These are phyloP conservation scores for Microbotryum lychnidis-dioicae DNA, from an alignment of 1,284 basidiomycete genomes.

Conservation along the genomic window DNA sequence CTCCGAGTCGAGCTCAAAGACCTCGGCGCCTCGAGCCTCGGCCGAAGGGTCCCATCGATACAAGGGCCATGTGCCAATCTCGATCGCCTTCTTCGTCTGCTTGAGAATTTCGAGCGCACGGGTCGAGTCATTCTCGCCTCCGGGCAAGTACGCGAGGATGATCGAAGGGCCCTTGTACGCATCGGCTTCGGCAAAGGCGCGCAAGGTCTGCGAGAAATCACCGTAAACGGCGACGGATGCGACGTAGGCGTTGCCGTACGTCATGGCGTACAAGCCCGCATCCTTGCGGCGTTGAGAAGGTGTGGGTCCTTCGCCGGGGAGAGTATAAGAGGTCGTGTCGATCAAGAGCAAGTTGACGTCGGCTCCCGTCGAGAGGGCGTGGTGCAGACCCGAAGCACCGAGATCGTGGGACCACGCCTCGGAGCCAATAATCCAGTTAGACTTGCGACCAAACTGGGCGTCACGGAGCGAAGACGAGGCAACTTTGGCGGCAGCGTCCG, in stretches of 20 bases:
- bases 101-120: constrained; percentile 82
- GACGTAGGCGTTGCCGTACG: constrained; percentile 93
- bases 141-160: constrained; percentile 90
- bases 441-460: constrained; percentile 56
- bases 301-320: constrained; percentile 58
- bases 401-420: constrained; percentile 97
- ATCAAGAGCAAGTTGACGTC: constrained; percentile 94
- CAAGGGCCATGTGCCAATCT: constrained; percentile 94
- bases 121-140: constrained; percentile 57
- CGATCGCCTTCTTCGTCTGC: constrained; percentile 94
- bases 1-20: constrained; percentile 85
- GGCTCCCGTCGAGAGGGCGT: constrained; percentile 79
- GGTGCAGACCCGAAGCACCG: constrained; percentile 91
- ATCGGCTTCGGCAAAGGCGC: constrained; percentile 87
- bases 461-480: constrained; percentile 42
- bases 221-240: constrained; percentile 92
- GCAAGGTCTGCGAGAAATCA: constrained; percentile 89
- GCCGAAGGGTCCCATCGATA: constrained; percentile 94
- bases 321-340: constrained; percentile 74
- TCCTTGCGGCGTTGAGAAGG: constrained; percentile 53
- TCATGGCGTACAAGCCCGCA: constrained; percentile 94
- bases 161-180: constrained; percentile 81
- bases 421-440: constrained; percentile 93
- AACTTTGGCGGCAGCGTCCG: constrained; percentile 31
- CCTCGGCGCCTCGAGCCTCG: constrained; percentile 61